Evolutionary conservation across 176 grass and related monocot species (phyloP), one percentile per base, ranked within the genome.

Genomic region (Areca catechu): DNA sequence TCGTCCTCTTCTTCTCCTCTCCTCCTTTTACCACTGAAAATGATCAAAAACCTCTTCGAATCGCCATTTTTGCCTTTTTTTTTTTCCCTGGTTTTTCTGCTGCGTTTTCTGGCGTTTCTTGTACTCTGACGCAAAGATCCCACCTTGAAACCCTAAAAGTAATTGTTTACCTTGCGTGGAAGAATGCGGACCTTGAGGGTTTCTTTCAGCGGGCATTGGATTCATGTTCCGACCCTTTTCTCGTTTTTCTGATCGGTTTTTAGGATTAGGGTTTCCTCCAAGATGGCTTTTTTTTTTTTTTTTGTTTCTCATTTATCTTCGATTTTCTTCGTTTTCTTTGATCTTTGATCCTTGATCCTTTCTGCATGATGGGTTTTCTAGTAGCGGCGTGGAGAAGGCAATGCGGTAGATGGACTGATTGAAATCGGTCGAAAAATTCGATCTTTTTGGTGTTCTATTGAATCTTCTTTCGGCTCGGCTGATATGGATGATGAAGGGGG

Each of bases 401-500:
- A 71, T 70, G 68, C 23, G 50, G 56, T 62, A 3, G 49, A 74
- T 65, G 61, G 49, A 29, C 27, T 95, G 71, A 95, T 49, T 50
- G 7, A 57, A 67, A 70, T 51, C 29, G 48, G 27, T 14, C n/a
- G 47, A 54, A 24, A 23, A 20, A 53, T 56, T 74, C 7, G 28
- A 12, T 19, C 59, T 18, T 19, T 0, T 58, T 67, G 37, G 22
- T 54, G 71, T 63, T 76, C 49, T 29, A 15, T 28, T 17, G 25
- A 9, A 10, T 43, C 34, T 22, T 48, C 50, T 57, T 22, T 49
- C 3, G 21, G 58, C 51, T 12, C 7, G 1, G 63, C 34, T 5
- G 59, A 76, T 60, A 90, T 90, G 91, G 86, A 95, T 64, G 89
- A 85, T 15, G 84, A 95, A 15, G 84, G 75, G 16, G 63, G 72